These are phyloP conservation scores for Colletotrichum sp. DNA, from an alignment of 2,329 filamentous ascomycete species.

Conservation along the genomic window DNA sequence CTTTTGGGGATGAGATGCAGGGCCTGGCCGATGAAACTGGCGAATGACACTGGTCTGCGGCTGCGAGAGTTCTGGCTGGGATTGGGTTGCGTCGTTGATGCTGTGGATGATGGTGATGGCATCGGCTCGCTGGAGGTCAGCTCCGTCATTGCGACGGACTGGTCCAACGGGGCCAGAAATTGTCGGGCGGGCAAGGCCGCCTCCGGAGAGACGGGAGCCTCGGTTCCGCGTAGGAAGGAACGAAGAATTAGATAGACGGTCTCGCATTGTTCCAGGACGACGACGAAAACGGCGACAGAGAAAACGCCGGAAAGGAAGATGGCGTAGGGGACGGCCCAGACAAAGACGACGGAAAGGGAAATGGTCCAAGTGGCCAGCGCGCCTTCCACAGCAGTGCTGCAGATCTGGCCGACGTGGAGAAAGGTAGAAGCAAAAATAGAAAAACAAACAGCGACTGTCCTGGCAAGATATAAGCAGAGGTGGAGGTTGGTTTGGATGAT, in stretches of 20 bases:
- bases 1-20: background rate
- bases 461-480: background rate
- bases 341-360: background rate
- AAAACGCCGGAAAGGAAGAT: background rate
- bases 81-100: slow-evolving; percentile 27
- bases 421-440: background rate
- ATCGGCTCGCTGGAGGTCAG: slow-evolving; percentile 38
- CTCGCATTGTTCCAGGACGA: slow-evolving; percentile 10
- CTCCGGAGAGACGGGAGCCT: background rate
- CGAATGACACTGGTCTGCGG: background rate
- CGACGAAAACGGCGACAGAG: background rate
- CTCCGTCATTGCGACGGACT: slow-evolving; percentile 39
- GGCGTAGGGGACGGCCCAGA: background rate
- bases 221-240: slow-evolving; percentile 5
- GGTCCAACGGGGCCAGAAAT: slow-evolving; percentile 44
- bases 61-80: background rate
- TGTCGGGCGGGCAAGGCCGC: background rate
- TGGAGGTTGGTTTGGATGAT: background rate
- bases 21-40: background rate
- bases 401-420: background rate
- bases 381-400: background rate
- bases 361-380: background rate
- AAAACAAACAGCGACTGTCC: background rate
- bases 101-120: slow-evolving; percentile 37
- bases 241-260: slow-evolving; percentile 10